phyloP scores from a whole-genome alignment of 768 basidiomycete species.

The Auricularia cornea region DNA sequence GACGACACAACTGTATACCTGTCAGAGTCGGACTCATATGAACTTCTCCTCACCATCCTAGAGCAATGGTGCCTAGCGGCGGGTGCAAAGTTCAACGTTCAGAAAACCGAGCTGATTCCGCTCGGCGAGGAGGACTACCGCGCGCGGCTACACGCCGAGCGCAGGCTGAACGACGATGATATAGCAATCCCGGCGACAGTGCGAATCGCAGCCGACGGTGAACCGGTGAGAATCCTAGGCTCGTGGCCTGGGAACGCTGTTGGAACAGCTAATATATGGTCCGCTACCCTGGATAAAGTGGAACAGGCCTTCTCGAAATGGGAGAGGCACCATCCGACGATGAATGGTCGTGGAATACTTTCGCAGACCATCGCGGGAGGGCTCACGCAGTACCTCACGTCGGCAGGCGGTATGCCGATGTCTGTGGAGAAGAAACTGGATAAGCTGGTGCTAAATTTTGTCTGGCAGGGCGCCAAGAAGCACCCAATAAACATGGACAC shows the following conservation, averaged over 20 bases:
- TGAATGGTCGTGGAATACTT: slow-evolving; percentile 20
- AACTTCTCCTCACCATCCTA: slow-evolving; percentile 21
- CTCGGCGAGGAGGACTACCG: slow-evolving; percentile 20
- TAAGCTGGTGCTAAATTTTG: slow-evolving; percentile 18
- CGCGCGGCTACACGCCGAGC: background rate
- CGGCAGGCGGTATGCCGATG: slow-evolving; percentile 32
- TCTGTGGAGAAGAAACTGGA: slow-evolving; percentile 13
- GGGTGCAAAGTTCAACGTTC: slow-evolving; percentile 32
- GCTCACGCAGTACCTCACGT: slow-evolving; percentile 26
- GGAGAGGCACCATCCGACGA: slow-evolving; percentile 21
- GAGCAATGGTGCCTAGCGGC: slow-evolving; percentile 32
- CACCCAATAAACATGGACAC: background rate
- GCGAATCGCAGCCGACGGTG: slow-evolving; percentile 21
- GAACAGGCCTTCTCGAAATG: slow-evolving; percentile 14
- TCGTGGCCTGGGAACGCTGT: slow-evolving; percentile 24
- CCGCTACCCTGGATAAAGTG: slow-evolving; percentile 21
- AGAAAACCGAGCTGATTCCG: slow-evolving; percentile 33
- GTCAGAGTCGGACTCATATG: slow-evolving; percentile 20
- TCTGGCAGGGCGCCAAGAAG: slow-evolving; percentile 13
- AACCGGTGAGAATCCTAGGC: slow-evolving; percentile 24
- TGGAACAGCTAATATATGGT: slow-evolving; percentile 18
- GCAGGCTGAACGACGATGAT: background rate
- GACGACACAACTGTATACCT: too few relatives aligned
- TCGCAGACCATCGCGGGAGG: slow-evolving; percentile 22
- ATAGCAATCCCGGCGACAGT: slow-evolving; percentile 14